Evolutionary conservation across 2,329 filamentous ascomycete species (phyloP).

Genomic region (Ophiostoma ips): DNA sequence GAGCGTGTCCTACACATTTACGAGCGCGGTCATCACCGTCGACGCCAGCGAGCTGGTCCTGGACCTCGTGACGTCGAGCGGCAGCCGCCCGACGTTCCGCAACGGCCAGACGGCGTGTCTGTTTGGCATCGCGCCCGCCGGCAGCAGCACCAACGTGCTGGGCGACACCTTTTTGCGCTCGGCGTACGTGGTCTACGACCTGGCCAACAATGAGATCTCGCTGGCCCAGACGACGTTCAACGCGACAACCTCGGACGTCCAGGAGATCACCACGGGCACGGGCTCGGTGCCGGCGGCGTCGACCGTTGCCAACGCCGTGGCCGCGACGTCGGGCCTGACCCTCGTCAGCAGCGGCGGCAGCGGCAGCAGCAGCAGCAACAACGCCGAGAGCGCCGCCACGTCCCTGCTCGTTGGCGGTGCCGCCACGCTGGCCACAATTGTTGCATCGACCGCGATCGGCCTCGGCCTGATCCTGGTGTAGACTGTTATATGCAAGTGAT

Average conservation of each 20-base stretch:
- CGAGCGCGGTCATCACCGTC: slow-evolving; percentile 39
- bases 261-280: slow-evolving; percentile 39
- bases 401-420: background rate
- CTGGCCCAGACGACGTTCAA: slow-evolving; percentile 55
- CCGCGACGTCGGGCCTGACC: slow-evolving; percentile 31
- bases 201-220: slow-evolving; percentile 57
- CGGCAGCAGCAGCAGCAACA: background rate
- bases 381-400: background rate
- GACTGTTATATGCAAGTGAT: slow-evolving; percentile 19
- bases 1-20: slow-evolving; percentile 41
- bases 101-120: slow-evolving; percentile 45
- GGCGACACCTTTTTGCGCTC: slow-evolving; percentile 64
- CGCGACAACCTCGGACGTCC: slow-evolving; percentile 32
- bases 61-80: slow-evolving; percentile 31
- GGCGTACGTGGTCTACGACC: slow-evolving; percentile 63
- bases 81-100: slow-evolving; percentile 34
- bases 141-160: slow-evolving; percentile 42
- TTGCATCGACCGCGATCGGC: slow-evolving; percentile 5
- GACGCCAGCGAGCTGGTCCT: slow-evolving; percentile 46
- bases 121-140: slow-evolving; percentile 52
- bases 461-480: slow-evolving; percentile 10
- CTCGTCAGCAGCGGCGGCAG: background rate
- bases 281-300: slow-evolving; percentile 40
- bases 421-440: background rate
- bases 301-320: slow-evolving; percentile 32